Evolutionary conservation across 2,329 filamentous ascomycete genomes (phyloP), one percentile per base, ranked within the genome.

Genomic region (Ilyonectria mors-panacis): DNA sequence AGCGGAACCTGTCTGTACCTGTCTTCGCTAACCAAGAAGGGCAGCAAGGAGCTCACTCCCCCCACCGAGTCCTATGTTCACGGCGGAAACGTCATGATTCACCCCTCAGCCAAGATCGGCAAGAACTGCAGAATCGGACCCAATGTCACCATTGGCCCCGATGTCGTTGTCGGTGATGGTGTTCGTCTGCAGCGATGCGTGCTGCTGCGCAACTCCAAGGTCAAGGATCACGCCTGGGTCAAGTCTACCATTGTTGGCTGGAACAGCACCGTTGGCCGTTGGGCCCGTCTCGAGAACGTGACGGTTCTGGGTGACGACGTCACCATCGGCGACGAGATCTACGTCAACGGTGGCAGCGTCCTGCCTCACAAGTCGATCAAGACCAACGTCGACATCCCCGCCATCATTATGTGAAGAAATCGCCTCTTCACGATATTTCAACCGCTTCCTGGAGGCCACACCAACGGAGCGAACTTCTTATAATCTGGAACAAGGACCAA

Each of bases 341-440:
- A 98, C 83, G 96, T 98, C 83, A 99, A 99, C 82, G 95, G 95
- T 77, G 94, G 95, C 78, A 97, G 93, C 76, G 92, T 99, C 70
- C 86, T 99, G 72, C 95, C 95, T 7, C 95, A 99, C 86, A 99
- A 99, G 92, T 96, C 92, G 81, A 98, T 99, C 88, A 98, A 98
- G 89, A 90, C 92, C 78, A 99, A 99, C 82, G 94, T 99, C 77
- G 96, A 99, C 82, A 89, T 89, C 30, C 89, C 89, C 26, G 88
- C 89, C 68, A 91, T 91, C 73, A 91, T 91, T 78, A 91, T 91
- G 89, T 91, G 86, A 85, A 66, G 63, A 59, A 56, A 54, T 58
- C 2, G 39, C 47, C 30, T 68, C 19, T 55, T 44, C 51, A 63
- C 50, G 39, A 57, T 45, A 50, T 55, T 37, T 48, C 42, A 47